Percentiles rank a stretch among this genome's conserved stretches.
Conservation (phyloP, 2,329 filamentous ascomycete genomes). For the Xylaria sp. region DNA sequence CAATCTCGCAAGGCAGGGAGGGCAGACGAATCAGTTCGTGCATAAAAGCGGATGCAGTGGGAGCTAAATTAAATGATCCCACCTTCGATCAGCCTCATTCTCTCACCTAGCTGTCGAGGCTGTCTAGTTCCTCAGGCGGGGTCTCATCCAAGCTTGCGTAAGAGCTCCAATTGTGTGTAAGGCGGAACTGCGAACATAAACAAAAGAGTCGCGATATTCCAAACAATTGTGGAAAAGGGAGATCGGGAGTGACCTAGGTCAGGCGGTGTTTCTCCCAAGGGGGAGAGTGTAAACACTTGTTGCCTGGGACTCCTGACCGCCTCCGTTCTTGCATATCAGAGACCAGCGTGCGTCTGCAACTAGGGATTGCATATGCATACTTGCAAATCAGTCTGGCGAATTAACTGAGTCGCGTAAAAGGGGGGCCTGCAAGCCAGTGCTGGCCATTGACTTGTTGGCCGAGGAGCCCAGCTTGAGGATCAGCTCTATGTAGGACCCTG, state of each 20-base stretch:
- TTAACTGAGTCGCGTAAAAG: not conserved
- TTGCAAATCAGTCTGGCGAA: constrained; percentile 11
- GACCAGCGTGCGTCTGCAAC: constrained; percentile 10
- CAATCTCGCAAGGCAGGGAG: not conserved
- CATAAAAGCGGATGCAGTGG: not conserved
- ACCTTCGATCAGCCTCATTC: constrained; percentile 22
- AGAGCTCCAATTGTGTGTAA: constrained; percentile 14
- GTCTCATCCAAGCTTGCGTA: constrained; percentile 23
- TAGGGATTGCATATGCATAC: constrained; percentile 7
- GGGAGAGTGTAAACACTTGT: not conserved
- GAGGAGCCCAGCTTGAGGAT: not conserved
- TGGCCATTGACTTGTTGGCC: not conserved
- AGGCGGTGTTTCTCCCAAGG: no score
- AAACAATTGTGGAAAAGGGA: no score
- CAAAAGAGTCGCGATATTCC: no score
- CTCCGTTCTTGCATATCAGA: constrained; percentile 5
- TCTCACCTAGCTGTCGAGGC: constrained; percentile 6
- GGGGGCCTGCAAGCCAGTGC: not conserved
- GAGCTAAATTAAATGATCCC: not conserved
- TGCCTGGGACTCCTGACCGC: constrained; percentile 14
- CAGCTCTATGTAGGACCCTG: not conserved
- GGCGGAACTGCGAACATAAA: constrained; percentile 11
- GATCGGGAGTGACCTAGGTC: not conserved
- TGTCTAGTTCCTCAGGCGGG: constrained; percentile 9
- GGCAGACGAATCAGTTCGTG: not conserved